Evolutionary conservation across 495 filamentous ascomycete genomes (phyloP).

Genomic region (Penicillium psychrofluorescens): DNA sequence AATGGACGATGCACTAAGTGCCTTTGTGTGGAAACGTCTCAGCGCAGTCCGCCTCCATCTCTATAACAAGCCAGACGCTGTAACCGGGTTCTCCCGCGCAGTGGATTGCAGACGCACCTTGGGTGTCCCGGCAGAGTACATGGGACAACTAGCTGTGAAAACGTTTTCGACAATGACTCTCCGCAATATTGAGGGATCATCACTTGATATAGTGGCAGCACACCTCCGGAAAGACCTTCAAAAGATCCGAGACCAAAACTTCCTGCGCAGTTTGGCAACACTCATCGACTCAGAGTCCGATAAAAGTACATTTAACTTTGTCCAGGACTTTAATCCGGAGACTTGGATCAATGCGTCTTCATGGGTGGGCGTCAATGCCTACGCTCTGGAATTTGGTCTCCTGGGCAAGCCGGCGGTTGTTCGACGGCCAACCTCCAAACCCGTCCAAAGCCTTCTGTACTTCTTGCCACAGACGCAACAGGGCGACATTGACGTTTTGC

Average conservation of each 20-base stretch:
- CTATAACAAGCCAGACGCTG: constrained; percentile 6
- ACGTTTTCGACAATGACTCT: constrained; percentile 16
- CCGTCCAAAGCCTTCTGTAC: constrained; percentile 35
- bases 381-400: constrained; percentile 13
- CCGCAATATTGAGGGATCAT: constrained; percentile 2
- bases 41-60: constrained; percentile 9
- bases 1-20: constrained; percentile 43
- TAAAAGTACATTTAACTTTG: constrained; percentile 19
- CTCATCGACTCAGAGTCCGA: constrained; percentile 27
- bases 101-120: constrained; percentile 29
- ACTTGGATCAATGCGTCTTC: constrained; percentile 14
- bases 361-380: constrained; percentile 6
- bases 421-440: constrained; percentile 31
- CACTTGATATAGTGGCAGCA: constrained; percentile 18
- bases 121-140: constrained; percentile 25
- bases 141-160: constrained; percentile 29
- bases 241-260: constrained; percentile 18
- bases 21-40: constrained; percentile 39
- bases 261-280: constrained; percentile 31
- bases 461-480: constrained; percentile 28
- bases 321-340: neutral
- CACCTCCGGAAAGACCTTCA: constrained; percentile 20
- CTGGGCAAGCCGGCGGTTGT: constrained; percentile 36
- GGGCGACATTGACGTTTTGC: constrained; percentile 29
- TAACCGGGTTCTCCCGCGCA: constrained; percentile 24